These are phyloP conservation scores for Mallotus repandus DNA, from an alignment of 441 rosid genomes.

Conservation along the genomic window DNA sequence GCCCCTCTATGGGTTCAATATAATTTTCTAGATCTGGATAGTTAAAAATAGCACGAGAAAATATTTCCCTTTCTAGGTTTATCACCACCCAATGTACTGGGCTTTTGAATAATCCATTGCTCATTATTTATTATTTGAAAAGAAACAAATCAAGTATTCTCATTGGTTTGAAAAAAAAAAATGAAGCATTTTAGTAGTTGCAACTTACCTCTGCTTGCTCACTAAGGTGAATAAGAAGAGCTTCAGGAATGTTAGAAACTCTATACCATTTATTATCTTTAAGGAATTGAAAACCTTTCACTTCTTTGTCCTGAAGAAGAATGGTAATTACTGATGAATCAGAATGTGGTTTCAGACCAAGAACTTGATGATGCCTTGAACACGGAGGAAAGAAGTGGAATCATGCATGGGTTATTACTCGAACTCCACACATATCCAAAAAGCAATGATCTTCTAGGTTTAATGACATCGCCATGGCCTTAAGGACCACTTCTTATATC, in stretches of 20 bases:
- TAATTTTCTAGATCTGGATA: conserved; percentile 38
- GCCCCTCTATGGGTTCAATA: conserved; percentile 37
- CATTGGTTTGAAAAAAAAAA: not conserved
- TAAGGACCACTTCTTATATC: too few relatives aligned
- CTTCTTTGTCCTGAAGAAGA: too few relatives aligned
- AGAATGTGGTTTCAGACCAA: too few relatives aligned
- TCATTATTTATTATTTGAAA: conserved; percentile 39
- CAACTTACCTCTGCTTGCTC: conserved; percentile 48
- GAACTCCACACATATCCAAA: too few relatives aligned
- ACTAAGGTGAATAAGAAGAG: conserved; percentile 52
- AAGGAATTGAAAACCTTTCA: not conserved
- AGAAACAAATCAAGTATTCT: not conserved
- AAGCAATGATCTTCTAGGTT: too few relatives aligned
- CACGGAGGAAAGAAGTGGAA: too few relatives aligned
- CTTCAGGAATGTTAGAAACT: conserved; percentile 46
- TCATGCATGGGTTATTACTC: too few relatives aligned
- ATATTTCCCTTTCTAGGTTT: conserved; percentile 39
- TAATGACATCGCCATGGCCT: too few relatives aligned
- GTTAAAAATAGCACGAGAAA: conserved; percentile 51
- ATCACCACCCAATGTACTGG: conserved; percentile 51
- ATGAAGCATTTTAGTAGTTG: not conserved
- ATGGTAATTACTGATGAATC: too few relatives aligned
- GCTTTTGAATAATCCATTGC: conserved; percentile 63
- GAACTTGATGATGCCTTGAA: too few relatives aligned
- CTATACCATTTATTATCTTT: conserved; percentile 34